These are phyloP conservation scores for Fonsecaea monophora DNA, from an alignment of 2,329 filamentous ascomycete genomes.

Conservation along the genomic window DNA sequence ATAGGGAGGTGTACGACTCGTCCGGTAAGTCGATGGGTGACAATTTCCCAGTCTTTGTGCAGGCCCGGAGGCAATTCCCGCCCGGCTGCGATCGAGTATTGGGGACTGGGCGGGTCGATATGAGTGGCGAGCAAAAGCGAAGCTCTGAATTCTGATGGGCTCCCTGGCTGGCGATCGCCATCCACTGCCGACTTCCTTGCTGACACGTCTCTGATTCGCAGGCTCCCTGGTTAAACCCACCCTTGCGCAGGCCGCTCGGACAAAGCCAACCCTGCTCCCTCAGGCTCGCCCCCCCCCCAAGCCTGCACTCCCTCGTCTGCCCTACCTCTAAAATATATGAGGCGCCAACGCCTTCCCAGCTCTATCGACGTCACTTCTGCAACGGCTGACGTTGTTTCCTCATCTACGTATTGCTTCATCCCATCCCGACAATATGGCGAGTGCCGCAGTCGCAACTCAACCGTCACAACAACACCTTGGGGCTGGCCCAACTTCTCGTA, in stretches of 20 bases:
- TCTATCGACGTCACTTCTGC: constrained; percentile 39
- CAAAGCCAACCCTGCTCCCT: constrained; percentile 29
- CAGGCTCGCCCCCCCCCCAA: constrained; percentile 15
- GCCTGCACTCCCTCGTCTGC: constrained; percentile 30
- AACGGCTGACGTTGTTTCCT: constrained; percentile 39
- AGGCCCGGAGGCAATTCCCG: constrained; percentile 31
- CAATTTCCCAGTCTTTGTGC: constrained; percentile 13
- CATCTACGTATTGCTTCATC: constrained; percentile 39
- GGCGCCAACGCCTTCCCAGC: constrained; percentile 37
- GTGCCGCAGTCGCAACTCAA: constrained; percentile 39
- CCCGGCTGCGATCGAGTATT: constrained; percentile 22
- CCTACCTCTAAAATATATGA: constrained; percentile 37
- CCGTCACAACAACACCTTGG: constrained; percentile 39
- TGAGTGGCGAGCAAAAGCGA: constrained; percentile 30
- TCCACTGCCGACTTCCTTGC: constrained; percentile 32
- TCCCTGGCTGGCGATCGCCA: constrained; percentile 35
- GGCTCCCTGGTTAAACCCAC: constrained; percentile 23
- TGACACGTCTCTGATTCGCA: constrained; percentile 37
- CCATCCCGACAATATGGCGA: constrained; percentile 38
- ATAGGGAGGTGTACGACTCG: background rate
- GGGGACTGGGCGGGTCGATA: constrained; percentile 30
- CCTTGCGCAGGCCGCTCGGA: constrained; percentile 25
- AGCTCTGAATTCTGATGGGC: constrained; percentile 23
- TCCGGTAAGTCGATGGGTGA: constrained; percentile 11
- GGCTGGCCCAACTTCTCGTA: constrained; percentile 43